These are phyloP conservation scores for Blastosporella zonata DNA, from an alignment of 1,284 basidiomycete genomes.

Conservation along the genomic window DNA sequence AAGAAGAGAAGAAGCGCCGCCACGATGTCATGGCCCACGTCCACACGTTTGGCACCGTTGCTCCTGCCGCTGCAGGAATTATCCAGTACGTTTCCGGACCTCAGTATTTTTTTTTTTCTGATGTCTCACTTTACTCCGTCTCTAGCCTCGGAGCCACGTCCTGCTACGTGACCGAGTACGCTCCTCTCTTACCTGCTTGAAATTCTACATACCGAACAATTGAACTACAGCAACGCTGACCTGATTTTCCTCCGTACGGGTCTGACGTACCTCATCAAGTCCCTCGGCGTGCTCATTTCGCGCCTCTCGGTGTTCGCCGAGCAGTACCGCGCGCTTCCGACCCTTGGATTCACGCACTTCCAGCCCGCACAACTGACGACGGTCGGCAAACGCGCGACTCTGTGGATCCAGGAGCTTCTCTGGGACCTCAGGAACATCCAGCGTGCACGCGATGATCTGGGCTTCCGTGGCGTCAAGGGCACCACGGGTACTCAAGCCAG, in stretches of 20 bases:
- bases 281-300: conserved; percentile 87
- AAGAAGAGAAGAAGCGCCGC: conserved; percentile 96
- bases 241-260: conserved; percentile 94
- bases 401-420: conserved; percentile 97
- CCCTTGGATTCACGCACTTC: conserved; percentile 98
- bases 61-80: conserved; percentile 94
- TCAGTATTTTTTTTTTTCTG: neutral
- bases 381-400: conserved; percentile 97
- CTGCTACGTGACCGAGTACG: conserved; percentile 97
- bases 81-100: conserved; percentile 75
- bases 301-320: conserved; percentile 74
- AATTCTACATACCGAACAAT: neutral
- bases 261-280: conserved; percentile 81
- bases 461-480: conserved; percentile 98
- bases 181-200: conserved; percentile 11
- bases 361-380: conserved; percentile 98
- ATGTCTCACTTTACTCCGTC: conserved; percentile 2
- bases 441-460: conserved; percentile 89
- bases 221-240: conserved; percentile 81
- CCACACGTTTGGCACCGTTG: conserved; percentile 92
- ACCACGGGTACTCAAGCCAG: conserved; percentile 98
- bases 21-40: conserved; percentile 99
- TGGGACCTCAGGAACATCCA: conserved; percentile 97
- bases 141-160: conserved; percentile 91
- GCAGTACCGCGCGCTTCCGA: conserved; percentile 76